phyloP scores from a whole-genome alignment of 108 stramenopile species.

The Ochromonas danica region DNA sequence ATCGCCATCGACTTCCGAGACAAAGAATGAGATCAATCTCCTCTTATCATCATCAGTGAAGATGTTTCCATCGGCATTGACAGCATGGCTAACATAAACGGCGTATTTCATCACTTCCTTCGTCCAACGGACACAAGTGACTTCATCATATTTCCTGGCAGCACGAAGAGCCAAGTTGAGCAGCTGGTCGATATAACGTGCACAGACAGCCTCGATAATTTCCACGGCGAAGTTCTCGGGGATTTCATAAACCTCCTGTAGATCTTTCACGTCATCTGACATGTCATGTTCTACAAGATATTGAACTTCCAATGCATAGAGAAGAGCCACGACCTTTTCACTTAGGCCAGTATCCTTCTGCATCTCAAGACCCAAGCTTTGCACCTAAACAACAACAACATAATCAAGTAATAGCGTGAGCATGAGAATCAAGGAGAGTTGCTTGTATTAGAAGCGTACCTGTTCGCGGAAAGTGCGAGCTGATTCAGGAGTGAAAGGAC shows the following conservation, averaged over 20 bases:
- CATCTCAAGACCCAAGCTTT: not conserved
- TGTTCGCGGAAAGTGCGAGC: not conserved
- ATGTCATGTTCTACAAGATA: not conserved
- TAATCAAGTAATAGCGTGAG: no score
- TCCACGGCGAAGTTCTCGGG: not conserved
- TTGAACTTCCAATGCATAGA: constrained; percentile 22
- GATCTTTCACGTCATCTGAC: not conserved
- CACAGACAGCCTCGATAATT: not conserved
- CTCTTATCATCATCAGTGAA: not conserved
- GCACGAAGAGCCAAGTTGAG: not conserved
- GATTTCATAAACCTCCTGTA: constrained; percentile 3
- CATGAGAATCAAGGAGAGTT: no score
- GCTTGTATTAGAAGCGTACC: no score
- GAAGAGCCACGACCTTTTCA: not conserved
- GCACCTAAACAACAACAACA: no score
- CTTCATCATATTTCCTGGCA: constrained; percentile 5
- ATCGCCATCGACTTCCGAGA: not conserved
- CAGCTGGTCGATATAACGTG: not conserved
- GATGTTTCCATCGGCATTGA: constrained; percentile 9
- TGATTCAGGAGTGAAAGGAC: not conserved
- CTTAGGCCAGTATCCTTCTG: not conserved
- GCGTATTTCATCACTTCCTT: not conserved
- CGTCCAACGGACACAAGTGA: not conserved
- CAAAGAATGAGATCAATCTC: constrained; percentile 3
- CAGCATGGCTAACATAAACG: not conserved